Base-by-base conservation (phyloP, 129 eudicot genomes). In the Silybum marianum region DNA sequence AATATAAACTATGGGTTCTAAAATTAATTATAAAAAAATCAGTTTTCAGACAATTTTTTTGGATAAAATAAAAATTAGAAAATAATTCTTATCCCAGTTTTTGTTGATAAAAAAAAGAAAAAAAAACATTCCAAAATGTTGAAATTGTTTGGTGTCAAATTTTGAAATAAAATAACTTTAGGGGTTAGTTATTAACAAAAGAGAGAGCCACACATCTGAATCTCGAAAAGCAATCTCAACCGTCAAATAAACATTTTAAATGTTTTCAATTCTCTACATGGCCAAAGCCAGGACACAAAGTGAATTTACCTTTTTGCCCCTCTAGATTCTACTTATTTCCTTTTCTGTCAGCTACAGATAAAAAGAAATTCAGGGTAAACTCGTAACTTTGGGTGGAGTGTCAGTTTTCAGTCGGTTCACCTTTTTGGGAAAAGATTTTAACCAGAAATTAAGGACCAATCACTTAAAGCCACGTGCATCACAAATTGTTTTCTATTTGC, bases 361-460 rank as follows among this genome's bases (percentile, higher is more conserved):
- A 22, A 58, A 58, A 18, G 6, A 58, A 58, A 58, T 58, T 58
- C 65, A 58, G 65, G 65, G 23, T 58, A 58, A 58, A 58, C 0
- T 7, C 23, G 65, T 58, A 58, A 58, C 65, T 58, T 58, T 6
- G 65, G 65, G 1, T 18, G 65, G 23, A 58, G 23, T 58, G 65
- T 58, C 65, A 58, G 65, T 58, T 58, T 18, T 58, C 23, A 58
- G 65, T 58, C 23, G 65, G 23, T 58, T 58, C 23, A 58, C 65
- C 65, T 58, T 58, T 58, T 58, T 58, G 65, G 65, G 23, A 58
- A n/a, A 58, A 58, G 65, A 58, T 58, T 58, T 58, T 58, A 58
- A 58, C 65, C 65, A 58, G 65, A 58, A 58, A 18, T 9, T 58
- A 18, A 58, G 0, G 18, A 58, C 65, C 65, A 58, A 58, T 58